A percentile compares a stretch with the other conserved stretches of the same genome.
phyloP scores from a whole-genome alignment of 2,329 filamentous ascomycete species.

The Claviceps spartinae region DNA sequence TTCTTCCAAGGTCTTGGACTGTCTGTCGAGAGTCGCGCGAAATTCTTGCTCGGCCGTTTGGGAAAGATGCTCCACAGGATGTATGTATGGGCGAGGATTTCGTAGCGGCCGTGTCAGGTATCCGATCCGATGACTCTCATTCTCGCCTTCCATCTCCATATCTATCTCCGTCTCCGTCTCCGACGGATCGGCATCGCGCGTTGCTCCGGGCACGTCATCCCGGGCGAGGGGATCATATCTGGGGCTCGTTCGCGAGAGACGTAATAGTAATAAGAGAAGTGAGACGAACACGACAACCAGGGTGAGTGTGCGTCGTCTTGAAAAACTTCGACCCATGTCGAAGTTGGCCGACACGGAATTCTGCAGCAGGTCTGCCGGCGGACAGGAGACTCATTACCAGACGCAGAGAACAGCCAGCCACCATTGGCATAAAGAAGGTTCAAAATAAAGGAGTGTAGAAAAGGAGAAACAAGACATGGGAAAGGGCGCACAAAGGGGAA shows the following conservation, averaged over 20 bases:
- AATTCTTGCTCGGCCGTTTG: background rate
- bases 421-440: background rate
- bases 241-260: background rate
- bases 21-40: constrained; percentile 30
- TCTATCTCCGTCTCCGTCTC: background rate
- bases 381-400: background rate
- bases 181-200: background rate
- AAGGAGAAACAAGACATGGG: background rate
- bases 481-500: no score
- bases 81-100: background rate
- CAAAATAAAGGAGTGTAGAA: background rate
- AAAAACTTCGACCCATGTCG: background rate
- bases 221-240: background rate
- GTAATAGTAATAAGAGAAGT: background rate
- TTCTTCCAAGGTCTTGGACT: constrained; percentile 63
- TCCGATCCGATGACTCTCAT: background rate
- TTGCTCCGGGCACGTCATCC: background rate
- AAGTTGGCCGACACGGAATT: background rate
- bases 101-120: background rate
- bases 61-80: background rate
- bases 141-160: background rate
- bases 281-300: background rate
- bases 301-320: background rate
- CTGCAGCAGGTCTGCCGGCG: background rate
- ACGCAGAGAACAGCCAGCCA: background rate